Percentiles rank a stretch among this genome's conserved stretches.
Evolutionary conservation across 345 rosid species (phyloP).

Genomic region (Ricinus communis): DNA sequence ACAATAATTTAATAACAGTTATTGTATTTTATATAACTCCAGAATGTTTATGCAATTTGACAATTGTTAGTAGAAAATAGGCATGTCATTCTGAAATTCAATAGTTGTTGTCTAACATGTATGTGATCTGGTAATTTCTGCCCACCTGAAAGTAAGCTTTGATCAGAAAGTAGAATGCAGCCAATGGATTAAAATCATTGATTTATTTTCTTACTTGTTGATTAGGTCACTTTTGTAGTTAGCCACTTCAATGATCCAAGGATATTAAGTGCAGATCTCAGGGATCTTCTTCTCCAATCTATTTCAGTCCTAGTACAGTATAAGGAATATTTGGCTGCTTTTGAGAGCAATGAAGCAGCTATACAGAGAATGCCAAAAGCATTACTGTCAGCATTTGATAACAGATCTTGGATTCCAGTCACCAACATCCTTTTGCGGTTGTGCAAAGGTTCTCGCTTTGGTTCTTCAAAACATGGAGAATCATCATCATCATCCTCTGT

Average conservation of each 20-base stretch:
- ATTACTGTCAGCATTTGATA: constrained; percentile 84
- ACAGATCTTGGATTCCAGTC: constrained; percentile 92
- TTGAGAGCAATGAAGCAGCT: constrained; percentile 87
- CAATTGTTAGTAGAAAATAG: background rate
- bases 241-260: constrained; percentile 88
- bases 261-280: constrained; percentile 81
- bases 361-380: constrained; percentile 71
- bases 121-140: background rate
- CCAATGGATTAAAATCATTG: background rate
- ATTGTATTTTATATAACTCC: background rate
- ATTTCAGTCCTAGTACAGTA: constrained; percentile 88
- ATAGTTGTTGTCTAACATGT: background rate
- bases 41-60: constrained; percentile 1
- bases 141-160: background rate
- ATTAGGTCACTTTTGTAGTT: constrained; percentile 84
- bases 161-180: background rate
- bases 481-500: constrained; percentile 69
- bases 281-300: constrained; percentile 95
- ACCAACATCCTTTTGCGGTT: constrained; percentile 87
- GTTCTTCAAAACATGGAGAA: constrained; percentile 79
- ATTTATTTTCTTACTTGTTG: constrained; percentile 21
- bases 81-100: background rate
- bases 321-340: constrained; percentile 77
- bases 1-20: too few relatives aligned
- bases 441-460: constrained; percentile 81